phyloP scores from a whole-genome alignment of 805 yeast species.

The Kregervanrija pseudodelftensis region DNA sequence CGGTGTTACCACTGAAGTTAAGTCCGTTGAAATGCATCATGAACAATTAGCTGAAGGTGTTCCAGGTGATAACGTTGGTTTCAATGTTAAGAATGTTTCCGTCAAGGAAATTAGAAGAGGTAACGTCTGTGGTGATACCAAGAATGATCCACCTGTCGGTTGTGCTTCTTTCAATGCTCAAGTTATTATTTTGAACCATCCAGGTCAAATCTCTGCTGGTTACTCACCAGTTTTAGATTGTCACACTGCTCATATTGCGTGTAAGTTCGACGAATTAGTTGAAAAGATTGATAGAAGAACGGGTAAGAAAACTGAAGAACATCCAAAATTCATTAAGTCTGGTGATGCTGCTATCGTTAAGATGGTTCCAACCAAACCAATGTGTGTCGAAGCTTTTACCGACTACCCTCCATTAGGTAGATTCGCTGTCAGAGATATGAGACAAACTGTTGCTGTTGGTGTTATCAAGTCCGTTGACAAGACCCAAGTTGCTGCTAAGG shows the following conservation, averaged over 20 bases:
- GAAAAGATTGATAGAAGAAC: constrained; percentile 90
- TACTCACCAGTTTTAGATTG: constrained; percentile 89
- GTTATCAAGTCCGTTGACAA: constrained; percentile 93
- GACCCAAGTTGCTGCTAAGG: constrained; percentile 82
- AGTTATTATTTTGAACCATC: constrained; percentile 84
- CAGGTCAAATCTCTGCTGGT: constrained; percentile 87
- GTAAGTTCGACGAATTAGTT: constrained; percentile 75
- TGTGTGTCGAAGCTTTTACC: constrained; percentile 91
- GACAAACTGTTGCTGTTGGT: constrained; percentile 99
- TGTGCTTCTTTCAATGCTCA: constrained; percentile 68
- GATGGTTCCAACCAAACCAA: constrained; percentile 82
- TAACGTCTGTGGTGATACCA: constrained; percentile 87
- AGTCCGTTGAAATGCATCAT: constrained; percentile 87
- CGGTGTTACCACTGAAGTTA: constrained; percentile 84
- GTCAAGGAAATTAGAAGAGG: constrained; percentile 88
- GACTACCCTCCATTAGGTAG: constrained; percentile 98
- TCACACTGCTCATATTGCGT: constrained; percentile 91
- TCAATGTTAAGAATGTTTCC: constrained; percentile 88
- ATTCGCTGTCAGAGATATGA: constrained; percentile 99
- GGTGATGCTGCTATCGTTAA: constrained; percentile 95
- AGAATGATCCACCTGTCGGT: constrained; percentile 82
- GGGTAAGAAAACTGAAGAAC: constrained; percentile 83
- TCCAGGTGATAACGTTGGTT: constrained; percentile 89
- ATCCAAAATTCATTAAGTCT: constrained; percentile 90
- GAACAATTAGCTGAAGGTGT: constrained; percentile 70